Evolutionary conservation across 768 basidiomycete species (phyloP).

Genomic region (Coprinopsis marcescibilis): DNA sequence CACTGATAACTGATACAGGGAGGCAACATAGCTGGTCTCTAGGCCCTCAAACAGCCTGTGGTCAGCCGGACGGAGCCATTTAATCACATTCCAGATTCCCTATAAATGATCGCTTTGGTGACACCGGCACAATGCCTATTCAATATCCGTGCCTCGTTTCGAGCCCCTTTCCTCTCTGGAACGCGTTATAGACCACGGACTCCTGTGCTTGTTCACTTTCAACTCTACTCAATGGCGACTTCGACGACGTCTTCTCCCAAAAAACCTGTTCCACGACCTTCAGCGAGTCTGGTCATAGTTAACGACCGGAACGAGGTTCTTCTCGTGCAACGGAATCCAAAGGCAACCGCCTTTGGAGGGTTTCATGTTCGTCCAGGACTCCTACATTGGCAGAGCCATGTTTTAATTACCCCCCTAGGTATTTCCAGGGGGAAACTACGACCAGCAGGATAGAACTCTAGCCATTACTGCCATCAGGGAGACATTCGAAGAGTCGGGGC

Average conservation of each 20-base stretch:
- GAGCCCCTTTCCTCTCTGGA: not conserved
- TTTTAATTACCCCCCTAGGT: slow-evolving; percentile 37
- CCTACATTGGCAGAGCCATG: not conserved
- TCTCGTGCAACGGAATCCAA: slow-evolving; percentile 64
- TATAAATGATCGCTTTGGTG: not conserved
- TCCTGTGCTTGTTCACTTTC: not conserved
- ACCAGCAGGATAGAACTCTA: slow-evolving; percentile 54
- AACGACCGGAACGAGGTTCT: slow-evolving; percentile 64
- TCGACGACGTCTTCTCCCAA: slow-evolving; percentile 1
- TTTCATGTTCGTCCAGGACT: slow-evolving; percentile 46
- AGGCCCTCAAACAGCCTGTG: not conserved
- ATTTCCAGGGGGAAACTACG: slow-evolving; percentile 71
- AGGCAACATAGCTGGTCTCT: not conserved
- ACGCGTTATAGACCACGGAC: not conserved
- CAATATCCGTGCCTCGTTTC: not conserved
- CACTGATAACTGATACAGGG: not conserved
- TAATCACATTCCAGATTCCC: not conserved
- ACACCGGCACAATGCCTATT: not conserved
- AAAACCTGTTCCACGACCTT: slow-evolving; percentile 41
- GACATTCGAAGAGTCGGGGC: slow-evolving; percentile 72
- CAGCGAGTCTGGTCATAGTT: slow-evolving; percentile 62
- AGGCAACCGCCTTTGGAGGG: slow-evolving; percentile 58
- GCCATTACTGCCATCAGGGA: slow-evolving; percentile 65
- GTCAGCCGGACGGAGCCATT: not conserved
- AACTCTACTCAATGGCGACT: slow-evolving; percentile 10